These are phyloP conservation scores for Fomitopsis serialis DNA, from an alignment of 768 basidiomycete species.

Conservation along the genomic window DNA sequence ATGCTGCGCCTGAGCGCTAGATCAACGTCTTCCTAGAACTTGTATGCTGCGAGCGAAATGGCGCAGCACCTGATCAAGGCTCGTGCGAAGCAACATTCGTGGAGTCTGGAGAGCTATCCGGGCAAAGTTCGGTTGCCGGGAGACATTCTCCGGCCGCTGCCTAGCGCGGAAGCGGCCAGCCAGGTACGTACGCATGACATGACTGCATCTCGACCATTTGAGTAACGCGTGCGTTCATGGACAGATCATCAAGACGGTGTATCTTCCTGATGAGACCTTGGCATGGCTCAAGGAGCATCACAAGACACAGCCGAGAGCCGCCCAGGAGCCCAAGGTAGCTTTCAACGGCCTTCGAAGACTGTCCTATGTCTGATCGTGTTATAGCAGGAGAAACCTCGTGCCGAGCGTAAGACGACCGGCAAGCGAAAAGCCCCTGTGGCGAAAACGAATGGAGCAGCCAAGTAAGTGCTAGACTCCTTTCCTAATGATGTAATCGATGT, in stretches of 20 bases:
- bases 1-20: not conserved
- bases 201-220: not conserved
- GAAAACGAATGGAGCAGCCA: constrained; percentile 43
- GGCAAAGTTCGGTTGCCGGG: constrained; percentile 73
- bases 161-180: constrained; percentile 57
- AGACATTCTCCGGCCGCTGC: constrained; percentile 76
- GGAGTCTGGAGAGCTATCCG: constrained; percentile 77
- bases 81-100: constrained; percentile 56
- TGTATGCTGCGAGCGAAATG: constrained; percentile 84
- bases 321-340: constrained; percentile 22
- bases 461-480: constrained; percentile 29
- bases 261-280: constrained; percentile 56
- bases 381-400: constrained; percentile 28
- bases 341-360: not conserved
- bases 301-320: constrained; percentile 24
- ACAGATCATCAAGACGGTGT: constrained; percentile 64
- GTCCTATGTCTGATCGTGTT: constrained; percentile 5
- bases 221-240: not conserved
- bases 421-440: constrained; percentile 50
- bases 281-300: constrained; percentile 51
- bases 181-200: constrained; percentile 36
- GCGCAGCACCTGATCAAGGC: constrained; percentile 82
- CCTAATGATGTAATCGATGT: not conserved
- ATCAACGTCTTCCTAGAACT: constrained; percentile 46
- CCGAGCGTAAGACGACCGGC: constrained; percentile 42